Percentiles rank a stretch among this genome's conserved stretches.
Evolutionary conservation across 2,329 filamentous ascomycete species (phyloP).

Genomic region (Penicillium brevicompactum): DNA sequence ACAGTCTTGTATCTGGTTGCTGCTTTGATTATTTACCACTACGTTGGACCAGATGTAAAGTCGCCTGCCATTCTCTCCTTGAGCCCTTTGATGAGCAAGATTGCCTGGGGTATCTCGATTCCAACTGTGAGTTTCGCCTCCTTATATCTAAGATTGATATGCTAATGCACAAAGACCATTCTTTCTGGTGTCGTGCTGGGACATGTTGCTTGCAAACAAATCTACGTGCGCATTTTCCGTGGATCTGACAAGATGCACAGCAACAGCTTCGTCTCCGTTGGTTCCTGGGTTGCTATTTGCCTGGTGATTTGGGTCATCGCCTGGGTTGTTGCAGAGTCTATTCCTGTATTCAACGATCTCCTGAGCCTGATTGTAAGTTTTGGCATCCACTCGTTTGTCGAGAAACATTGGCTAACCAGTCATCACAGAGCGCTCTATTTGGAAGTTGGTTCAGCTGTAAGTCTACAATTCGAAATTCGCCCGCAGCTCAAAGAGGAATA

Average conservation of each 20-base stretch:
- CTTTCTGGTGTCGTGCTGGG: constrained; percentile 71
- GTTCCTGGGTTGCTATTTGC: constrained; percentile 62
- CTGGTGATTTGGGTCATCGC: constrained; percentile 60
- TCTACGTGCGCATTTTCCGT: constrained; percentile 65
- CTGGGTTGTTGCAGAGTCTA: constrained; percentile 68
- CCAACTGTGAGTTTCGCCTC: constrained; percentile 53
- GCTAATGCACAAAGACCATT: constrained; percentile 51
- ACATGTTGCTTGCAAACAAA: constrained; percentile 65
- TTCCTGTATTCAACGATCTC: constrained; percentile 69
- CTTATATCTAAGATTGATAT: background rate
- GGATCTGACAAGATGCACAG: constrained; percentile 57
- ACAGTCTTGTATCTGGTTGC: constrained; percentile 66
- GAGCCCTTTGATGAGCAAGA: constrained; percentile 57
- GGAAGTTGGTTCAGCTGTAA: constrained; percentile 66
- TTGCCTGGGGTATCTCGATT: constrained; percentile 68
- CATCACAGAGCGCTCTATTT: constrained; percentile 55
- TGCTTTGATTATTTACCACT: constrained; percentile 69
- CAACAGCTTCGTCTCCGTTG: constrained; percentile 52
- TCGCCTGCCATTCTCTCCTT: constrained; percentile 69
- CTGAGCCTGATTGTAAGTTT: constrained; percentile 58
- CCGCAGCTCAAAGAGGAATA: background rate
- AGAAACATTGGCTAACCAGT: constrained; percentile 8
- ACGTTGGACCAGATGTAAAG: constrained; percentile 61
- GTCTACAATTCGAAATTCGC: background rate
- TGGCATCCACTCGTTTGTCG: background rate